Evolutionary conservation across 768 basidiomycete species (phyloP).

Genomic region (Leccinum subgranulosum): DNA sequence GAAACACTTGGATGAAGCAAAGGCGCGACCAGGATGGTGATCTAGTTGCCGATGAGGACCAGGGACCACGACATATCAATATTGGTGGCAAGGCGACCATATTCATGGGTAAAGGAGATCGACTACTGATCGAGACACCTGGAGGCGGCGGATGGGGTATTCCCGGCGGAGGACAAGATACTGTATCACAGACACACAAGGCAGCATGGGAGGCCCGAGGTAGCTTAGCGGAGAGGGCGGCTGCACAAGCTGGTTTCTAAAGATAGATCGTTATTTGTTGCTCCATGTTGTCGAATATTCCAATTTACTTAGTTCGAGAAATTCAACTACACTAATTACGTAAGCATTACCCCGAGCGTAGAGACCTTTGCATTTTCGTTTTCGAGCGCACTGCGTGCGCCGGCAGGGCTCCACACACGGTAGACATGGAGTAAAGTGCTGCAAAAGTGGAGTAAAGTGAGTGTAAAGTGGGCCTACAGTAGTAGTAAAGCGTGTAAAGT

Average conservation of each 20-base stretch:
- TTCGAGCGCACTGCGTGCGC: no score
- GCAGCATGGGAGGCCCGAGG: conserved; percentile 67
- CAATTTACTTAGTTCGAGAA: no score
- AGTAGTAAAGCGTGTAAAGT: no score
- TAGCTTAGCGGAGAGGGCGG: conserved; percentile 61
- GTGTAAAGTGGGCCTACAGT: no score
- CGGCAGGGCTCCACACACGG: no score
- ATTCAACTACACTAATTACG: no score
- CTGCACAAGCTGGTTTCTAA: conserved; percentile 48
- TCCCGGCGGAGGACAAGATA: conserved; percentile 9
- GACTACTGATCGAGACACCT: conserved; percentile 79
- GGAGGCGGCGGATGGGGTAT: conserved; percentile 88
- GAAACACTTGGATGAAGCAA: conserved; percentile 86
- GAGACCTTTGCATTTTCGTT: no score
- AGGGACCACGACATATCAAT: conserved; percentile 62
- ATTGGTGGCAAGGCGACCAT: conserved; percentile 88
- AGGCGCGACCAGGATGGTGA: conserved; percentile 68
- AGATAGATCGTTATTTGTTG: not conserved
- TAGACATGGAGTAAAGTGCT: no score
- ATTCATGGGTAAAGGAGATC: conserved; percentile 86
- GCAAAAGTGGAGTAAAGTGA: no score
- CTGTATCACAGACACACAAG: conserved; percentile 28
- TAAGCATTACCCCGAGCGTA: no score
- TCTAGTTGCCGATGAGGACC: conserved; percentile 37
- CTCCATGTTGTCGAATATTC: not conserved